Evolutionary conservation across 306 rosid species (phyloP), one percentile per base, ranked within the genome.

Genomic region (Adenanthera pavonina): DNA sequence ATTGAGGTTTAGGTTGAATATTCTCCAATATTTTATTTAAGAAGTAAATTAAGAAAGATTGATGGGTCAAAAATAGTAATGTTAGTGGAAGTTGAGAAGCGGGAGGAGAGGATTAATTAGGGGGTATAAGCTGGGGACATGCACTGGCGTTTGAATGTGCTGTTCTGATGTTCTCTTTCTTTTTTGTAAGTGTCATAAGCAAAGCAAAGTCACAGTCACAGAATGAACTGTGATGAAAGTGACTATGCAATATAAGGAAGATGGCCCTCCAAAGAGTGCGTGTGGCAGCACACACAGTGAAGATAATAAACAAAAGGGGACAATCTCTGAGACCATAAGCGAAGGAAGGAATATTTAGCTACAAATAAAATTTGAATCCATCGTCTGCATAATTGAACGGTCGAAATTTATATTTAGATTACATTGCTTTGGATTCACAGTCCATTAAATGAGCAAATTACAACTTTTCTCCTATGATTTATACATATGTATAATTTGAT

Each of bases 161-260:
- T 15, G 56, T 17, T 40, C 43, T 1, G 54, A 6, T 17, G 54
- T 12, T 13, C 14, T 48, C 3, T 57, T 2, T 10, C 36, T 33
- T 7, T 33, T 12, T 33, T n/a, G 13, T 33, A 13, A 33, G 30
- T 25, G 30, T 25, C 30, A 25, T 25, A 25, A 25, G 30, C 30
- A 25, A 25, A 25, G 8, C 40, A 7, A 0, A 30, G 68, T 61
- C 68, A 61, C 4, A 11, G 4, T 61, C 41, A 61, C 68, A 61
- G 68, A 61, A 33, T 61, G 67, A 61, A 61, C 68, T 61, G 68
- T 61, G 13, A 33, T 61, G 68, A 61, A 61, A 61, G 68, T 33
- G 68, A 61, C 68, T 6, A 0, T 33, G 41, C 41, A 34, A n/a
- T 25, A 33, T 33, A 17, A 33, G 19, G 68, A 30, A 60, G 67